Evolutionary conservation across 495 filamentous ascomycete species (phyloP), one percentile per base, ranked within the genome.

Genomic region (Podospora bellae-mahoneyi): DNA sequence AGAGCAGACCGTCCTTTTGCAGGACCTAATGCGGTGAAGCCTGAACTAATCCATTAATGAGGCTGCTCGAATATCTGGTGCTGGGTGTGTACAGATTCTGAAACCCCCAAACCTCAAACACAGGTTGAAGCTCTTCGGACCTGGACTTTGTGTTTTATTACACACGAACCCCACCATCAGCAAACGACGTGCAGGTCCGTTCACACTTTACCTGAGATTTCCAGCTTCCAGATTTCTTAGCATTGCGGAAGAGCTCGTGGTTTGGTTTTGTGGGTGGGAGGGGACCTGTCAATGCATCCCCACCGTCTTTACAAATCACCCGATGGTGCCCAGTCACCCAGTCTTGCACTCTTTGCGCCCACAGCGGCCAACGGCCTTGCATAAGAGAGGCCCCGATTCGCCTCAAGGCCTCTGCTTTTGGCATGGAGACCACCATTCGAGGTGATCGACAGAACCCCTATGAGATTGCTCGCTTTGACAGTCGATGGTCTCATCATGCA

Each of bases 181-280:
- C 39, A 48, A 19, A 62, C 56, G 19, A 64, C 18, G 59, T 68
- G 68, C 65, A 68, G 65, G 61, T 56, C 56, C 67, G 61, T 56
- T 39, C 67, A 48, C 64, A 69, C 68, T 74, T 60, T 65, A 72
- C 48, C 44, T 70, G 70, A 72, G 67, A 71, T 60, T 34, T 66
- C 53, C 66, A 72, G 64, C 69, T 75, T 69, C 15, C 39, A 48
- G 65, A 69, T 59, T 58, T 23, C 64, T 48, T 48, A 48, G 39
- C 39, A 48, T 48, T 48, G 39, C 71, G 64, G 55, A 69, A 60
- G 26, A 67, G 63, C 66, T 64, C 66, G 34, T 44, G 48, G 56
- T 64, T 62, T 54, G 55, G 34, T 59, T 60, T 26, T 4, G 55
- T 58, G 55, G n/a, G 48, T 58, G 28, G 56, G 28, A 27, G 65